Conservation (phyloP, 352 stramenopile species). For the Globisporangium lucens region DNA sequence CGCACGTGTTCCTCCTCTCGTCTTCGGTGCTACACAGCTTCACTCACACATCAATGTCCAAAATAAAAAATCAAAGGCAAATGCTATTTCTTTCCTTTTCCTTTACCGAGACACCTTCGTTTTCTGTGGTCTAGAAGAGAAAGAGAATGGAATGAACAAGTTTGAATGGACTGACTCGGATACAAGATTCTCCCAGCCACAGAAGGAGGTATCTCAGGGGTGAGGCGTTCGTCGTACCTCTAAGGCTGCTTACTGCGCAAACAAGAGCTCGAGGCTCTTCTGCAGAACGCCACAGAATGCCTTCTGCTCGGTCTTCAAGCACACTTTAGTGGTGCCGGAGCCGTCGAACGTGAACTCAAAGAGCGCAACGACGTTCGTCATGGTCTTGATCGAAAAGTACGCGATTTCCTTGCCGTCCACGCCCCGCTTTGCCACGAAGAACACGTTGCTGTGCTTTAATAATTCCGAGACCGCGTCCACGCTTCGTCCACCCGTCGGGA, state of each 20-base stretch:
- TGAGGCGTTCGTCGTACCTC: not conserved
- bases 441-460: constrained; percentile 89
- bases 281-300: constrained; percentile 88
- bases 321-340: constrained; percentile 90
- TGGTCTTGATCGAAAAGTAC: constrained; percentile 95
- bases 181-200: not conserved
- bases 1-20: not conserved
- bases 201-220: not conserved
- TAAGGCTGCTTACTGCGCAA: constrained; percentile 31
- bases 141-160: not conserved
- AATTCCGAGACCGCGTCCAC: constrained; percentile 87
- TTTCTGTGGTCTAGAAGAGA: not conserved
- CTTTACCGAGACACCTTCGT: not conserved
- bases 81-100: not conserved
- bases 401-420: constrained; percentile 94
- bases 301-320: constrained; percentile 93
- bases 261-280: constrained; percentile 81
- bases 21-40: not conserved
- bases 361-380: constrained; percentile 90
- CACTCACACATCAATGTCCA: not conserved
- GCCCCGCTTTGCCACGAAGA: constrained; percentile 93
- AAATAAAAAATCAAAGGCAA: not conserved
- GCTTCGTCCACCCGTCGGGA: constrained; percentile 59
- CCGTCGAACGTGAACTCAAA: constrained; percentile 96
- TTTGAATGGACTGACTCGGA: not conserved